Base-by-base conservation (phyloP, 2,329 filamentous ascomycete genomes). In the Sporothrix luriei region DNA sequence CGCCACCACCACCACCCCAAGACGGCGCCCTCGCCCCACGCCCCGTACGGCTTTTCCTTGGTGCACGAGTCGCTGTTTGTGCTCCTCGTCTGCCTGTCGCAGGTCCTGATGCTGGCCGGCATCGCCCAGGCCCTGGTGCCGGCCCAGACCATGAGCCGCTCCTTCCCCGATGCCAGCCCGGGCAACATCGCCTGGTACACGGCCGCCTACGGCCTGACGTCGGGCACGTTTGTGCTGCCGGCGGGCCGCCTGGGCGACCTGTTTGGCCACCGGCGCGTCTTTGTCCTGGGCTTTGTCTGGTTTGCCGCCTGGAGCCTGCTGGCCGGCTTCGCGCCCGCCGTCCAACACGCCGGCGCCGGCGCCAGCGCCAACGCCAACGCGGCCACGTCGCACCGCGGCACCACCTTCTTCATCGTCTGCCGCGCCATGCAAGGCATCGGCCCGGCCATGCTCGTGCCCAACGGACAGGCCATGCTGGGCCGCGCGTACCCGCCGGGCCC, bases 391-490 rank as follows among this genome's bases (percentile, higher is more conserved):
- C 54, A 65, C 38, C 26, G 64, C 14, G 76, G 76, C 33, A 75
- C 72, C 21, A 61, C 75, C 6, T 73, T 74, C 38, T 76, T 76
- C 64, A 74, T 75, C 21, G 29, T 75, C 40, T 72, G 71, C 21
- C 72, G 75, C 3, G 74, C 74, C 14, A 55, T 76, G 71, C 76
- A 77, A 67, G 76, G 75, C 24, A 81, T 89, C 21, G 90, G 89
- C 0, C 86, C 87, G 0, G 87, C 88, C 0, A 80, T 91, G 46
- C 78, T 84, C 13, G 79, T 91, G 29, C 89, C 90, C 0, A 91
- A 90, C 72, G 87, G 82, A 0, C 77, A 91, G 26, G 88, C 88
- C 2, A 80, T 92, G 14, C 77, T 91, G 0, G 88, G 87, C 2
- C 79, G 80, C 0, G 82, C 84, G 0, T 90, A 89, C 72, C 78